Percentiles rank a stretch among this genome's conserved stretches.
phyloP scores from a whole-genome alignment of 2,329 filamentous ascomycete genomes.

The Fusarium sp. region DNA sequence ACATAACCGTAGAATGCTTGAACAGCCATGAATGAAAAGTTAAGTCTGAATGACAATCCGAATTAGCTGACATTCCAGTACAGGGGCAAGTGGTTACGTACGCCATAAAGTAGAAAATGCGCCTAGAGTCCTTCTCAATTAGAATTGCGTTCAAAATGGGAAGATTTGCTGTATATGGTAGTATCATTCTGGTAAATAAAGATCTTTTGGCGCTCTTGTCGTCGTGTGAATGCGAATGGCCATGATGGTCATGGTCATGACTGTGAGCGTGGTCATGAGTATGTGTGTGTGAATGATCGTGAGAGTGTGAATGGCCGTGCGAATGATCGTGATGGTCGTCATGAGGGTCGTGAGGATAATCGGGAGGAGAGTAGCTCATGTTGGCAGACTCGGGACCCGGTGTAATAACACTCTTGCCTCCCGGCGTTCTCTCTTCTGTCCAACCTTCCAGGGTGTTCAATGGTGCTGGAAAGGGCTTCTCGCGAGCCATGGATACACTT shows the following conservation, averaged over 20 bases:
- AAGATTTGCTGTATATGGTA: slow-evolving; percentile 77
- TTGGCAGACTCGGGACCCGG: slow-evolving; percentile 49
- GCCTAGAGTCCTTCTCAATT: slow-evolving; percentile 89
- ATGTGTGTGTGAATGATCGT: slow-evolving; percentile 41
- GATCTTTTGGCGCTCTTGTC: slow-evolving; percentile 68
- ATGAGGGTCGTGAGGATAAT: slow-evolving; percentile 50
- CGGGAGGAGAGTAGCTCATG: slow-evolving; percentile 50
- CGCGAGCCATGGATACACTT: slow-evolving; percentile 47
- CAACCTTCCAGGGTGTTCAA: slow-evolving; percentile 56
- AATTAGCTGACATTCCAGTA: slow-evolving; percentile 34
- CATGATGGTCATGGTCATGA: slow-evolving; percentile 38
- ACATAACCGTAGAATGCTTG: slow-evolving; percentile 95
- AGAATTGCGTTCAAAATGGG: slow-evolving; percentile 89
- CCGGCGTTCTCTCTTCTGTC: slow-evolving; percentile 58
- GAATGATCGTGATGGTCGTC: slow-evolving; percentile 46
- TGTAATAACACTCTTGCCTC: slow-evolving; percentile 58
- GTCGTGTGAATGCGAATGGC: slow-evolving; percentile 52
- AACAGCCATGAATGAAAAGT: slow-evolving; percentile 94
- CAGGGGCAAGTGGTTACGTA: slow-evolving; percentile 59
- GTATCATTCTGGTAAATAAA: slow-evolving; percentile 76
- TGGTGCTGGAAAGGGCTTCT: slow-evolving; percentile 52
- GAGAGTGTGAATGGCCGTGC: slow-evolving; percentile 48
- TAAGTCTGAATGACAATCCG: slow-evolving; percentile 71
- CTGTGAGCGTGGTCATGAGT: slow-evolving; percentile 33
- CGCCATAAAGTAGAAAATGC: slow-evolving; percentile 98